These are phyloP conservation scores for Sporothrix inflata DNA, from an alignment of 2,329 filamentous ascomycete species.

Conservation along the genomic window DNA sequence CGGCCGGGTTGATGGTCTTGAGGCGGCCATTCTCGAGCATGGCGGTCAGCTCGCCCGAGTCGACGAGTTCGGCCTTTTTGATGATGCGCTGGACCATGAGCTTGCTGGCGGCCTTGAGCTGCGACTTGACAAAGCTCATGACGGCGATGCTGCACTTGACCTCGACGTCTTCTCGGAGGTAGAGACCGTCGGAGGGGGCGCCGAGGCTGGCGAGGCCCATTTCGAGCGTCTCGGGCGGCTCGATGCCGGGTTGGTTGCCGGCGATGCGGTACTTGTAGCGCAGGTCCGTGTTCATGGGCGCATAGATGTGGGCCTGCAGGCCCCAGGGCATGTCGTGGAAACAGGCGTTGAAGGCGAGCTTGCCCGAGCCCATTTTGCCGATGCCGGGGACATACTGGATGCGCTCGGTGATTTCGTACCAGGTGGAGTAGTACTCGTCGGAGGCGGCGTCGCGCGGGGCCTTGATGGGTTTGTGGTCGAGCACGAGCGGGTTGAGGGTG, in stretches of 20 bases:
- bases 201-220: conserved; percentile 62
- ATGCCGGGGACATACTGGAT: conserved; percentile 70
- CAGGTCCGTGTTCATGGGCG: conserved; percentile 67
- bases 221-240: conserved; percentile 64
- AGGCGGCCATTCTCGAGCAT: conserved; percentile 69
- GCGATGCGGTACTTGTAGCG: conserved; percentile 69
- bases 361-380: conserved; percentile 65
- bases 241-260: conserved; percentile 68
- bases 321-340: conserved; percentile 75
- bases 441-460: conserved; percentile 68
- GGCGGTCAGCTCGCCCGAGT: conserved; percentile 65
- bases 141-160: conserved; percentile 70
- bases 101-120: conserved; percentile 67
- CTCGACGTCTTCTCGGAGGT: conserved; percentile 71
- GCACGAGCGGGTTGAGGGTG: conserved; percentile 70
- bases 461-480: conserved; percentile 64
- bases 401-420: conserved; percentile 73
- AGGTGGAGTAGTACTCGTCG: conserved; percentile 73
- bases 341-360: conserved; percentile 70
- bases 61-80: conserved; percentile 71
- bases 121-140: conserved; percentile 66
- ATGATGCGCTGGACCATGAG: conserved; percentile 70
- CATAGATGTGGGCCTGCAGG: conserved; percentile 72
- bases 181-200: conserved; percentile 66
- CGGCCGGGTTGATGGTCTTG: conserved; percentile 60